A percentile compares a stretch with the other conserved stretches of the same genome.
These are phyloP conservation scores for Pterocarpus santalinus DNA, from an alignment of 306 rosid genomes.

Conservation along the genomic window DNA sequence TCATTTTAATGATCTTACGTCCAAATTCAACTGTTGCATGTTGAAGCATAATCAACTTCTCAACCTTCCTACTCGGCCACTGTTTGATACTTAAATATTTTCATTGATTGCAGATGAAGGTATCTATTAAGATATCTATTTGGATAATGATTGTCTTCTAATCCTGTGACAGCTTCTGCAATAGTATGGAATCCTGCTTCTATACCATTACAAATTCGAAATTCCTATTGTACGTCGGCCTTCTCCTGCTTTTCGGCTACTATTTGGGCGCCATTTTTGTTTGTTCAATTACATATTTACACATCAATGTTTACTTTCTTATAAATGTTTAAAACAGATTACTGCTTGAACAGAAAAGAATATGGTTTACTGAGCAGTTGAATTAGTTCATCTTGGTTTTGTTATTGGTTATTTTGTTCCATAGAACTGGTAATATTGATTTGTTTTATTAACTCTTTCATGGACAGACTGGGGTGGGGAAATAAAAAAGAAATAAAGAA, in stretches of 20 bases:
- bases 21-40: conserved; percentile 14
- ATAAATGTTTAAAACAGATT: background rate
- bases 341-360: conserved; percentile 7
- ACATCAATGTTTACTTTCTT: background rate
- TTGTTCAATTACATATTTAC: background rate
- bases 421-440: too few species aligned
- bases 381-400: background rate
- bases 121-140: conserved; percentile 30
- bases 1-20: conserved; percentile 6
- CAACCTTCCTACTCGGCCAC: conserved; percentile 6
- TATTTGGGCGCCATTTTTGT: background rate
- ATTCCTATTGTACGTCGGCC: conserved; percentile 9
- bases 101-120: conserved; percentile 55
- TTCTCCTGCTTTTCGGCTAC: background rate
- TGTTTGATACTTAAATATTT: conserved; percentile 16
- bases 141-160: conserved; percentile 28
- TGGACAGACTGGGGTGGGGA: too few species aligned
- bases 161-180: background rate
- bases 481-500: too few species aligned
- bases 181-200: background rate
- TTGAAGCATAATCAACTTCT: conserved; percentile 14
- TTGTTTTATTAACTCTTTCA: too few species aligned
- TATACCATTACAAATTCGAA: background rate
- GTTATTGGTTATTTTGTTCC: background rate
- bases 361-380: conserved; percentile 17